Evolutionary conservation across 345 rosid genomes (phyloP), one percentile per base, ranked within the genome.

Genomic region (Boechera divaricarpa): DNA sequence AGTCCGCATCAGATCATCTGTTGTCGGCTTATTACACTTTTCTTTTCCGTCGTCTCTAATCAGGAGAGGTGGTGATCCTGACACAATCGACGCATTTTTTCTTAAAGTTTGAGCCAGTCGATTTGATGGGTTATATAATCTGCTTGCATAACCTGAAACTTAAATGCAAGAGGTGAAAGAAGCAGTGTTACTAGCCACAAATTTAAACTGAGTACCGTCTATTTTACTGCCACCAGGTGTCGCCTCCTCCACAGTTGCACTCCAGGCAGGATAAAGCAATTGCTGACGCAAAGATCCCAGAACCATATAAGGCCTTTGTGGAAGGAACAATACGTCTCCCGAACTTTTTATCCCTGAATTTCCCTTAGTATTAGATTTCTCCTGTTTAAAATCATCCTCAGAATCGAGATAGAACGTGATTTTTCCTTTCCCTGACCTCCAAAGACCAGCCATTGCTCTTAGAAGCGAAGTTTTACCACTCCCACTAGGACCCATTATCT

Each of bases 271-370:
- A 81, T 94, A 94, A 53, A 94, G 93, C 86, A 94, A 77, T 77
- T 94, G 98, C 78, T 91, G 93, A 68, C 98, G 96, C 78, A 94
- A 89, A 35, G 96, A 86, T 80, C 98, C 98, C 72, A 94, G 83
- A 81, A 85, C 97, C 98, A 94, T 94, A 83, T 94, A 94, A 26
- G 97, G 98, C 64, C 92, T 91, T 79, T 94, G 98, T 63, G 98
- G 98, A 82, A 94, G 96, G 65, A 94, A 94, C 77, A 94, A 86
- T 68, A 85, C 62, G 38, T 83, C 85, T 76, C 83, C 85, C 15
- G 87, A 64, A 18, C 79, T 86, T 80, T 81, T 81, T 29, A 58
- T 74, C 52, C 70, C 85, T 67, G 83, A 72, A 60, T 84, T 79
- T 69, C 35, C 62, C 70, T 84, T 80, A 45, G 52, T 58, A 70